A percentile compares a stretch with the other conserved stretches of the same genome.
These are phyloP conservation scores for Eucalyptus sideroxylon DNA, from an alignment of 345 rosid genomes.

Conservation along the genomic window DNA sequence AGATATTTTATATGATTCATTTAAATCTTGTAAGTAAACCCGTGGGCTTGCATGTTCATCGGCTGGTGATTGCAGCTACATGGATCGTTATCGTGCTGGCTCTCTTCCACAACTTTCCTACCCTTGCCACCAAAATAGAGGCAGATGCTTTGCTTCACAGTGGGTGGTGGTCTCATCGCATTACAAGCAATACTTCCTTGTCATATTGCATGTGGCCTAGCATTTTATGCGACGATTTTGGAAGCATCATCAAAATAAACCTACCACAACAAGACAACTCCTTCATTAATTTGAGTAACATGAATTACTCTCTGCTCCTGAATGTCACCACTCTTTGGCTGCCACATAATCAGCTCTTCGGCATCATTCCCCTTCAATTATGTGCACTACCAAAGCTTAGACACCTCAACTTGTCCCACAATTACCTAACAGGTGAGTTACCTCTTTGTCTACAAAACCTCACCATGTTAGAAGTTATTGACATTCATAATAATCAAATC, in stretches of 20 bases:
- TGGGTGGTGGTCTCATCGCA: neutral
- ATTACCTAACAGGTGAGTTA: neutral
- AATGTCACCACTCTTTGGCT: neutral
- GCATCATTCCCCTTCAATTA: neutral
- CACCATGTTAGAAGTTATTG: neutral
- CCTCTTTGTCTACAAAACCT: neutral
- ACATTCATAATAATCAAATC: neutral
- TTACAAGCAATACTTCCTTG: neutral
- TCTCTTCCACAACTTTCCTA: too few relatives aligned
- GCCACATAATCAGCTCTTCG: neutral
- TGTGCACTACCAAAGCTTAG: neutral
- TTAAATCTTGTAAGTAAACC: neutral
- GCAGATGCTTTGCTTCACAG: neutral
- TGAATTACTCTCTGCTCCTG: constrained; percentile 3
- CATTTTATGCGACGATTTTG: neutral
- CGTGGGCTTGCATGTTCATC: too few relatives aligned
- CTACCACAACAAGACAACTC: neutral
- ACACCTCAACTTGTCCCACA: neutral
- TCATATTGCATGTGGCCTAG: neutral
- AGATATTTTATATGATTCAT: neutral
- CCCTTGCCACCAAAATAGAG: too few relatives aligned
- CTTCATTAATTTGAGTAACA: accelerated
- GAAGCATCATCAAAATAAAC: neutral
- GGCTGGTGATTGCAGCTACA: too few relatives aligned
- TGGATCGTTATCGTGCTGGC: accelerated